Percentiles rank a stretch among this genome's conserved stretches.
Evolutionary conservation across 1,284 basidiomycete species (phyloP).

Genomic region (Schizophyllum commune): DNA sequence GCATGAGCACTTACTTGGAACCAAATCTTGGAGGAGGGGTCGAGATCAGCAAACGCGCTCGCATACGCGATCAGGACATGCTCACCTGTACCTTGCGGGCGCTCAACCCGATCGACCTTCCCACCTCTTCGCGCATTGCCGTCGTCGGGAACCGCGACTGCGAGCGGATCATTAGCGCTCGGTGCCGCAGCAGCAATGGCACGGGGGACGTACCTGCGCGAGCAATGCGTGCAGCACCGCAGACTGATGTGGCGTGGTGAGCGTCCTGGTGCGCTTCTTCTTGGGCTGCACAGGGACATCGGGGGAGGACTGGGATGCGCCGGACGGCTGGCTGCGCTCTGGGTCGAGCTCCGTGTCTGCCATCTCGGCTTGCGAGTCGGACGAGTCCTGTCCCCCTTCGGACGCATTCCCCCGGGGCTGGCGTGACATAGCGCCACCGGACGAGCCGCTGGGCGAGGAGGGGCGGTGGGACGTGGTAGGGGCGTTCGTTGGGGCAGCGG

Average conservation of each 20-base stretch:
- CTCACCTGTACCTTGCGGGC: slow-evolving; percentile 81
- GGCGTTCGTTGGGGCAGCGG: slow-evolving; percentile 25
- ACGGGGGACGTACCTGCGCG: slow-evolving; percentile 50
- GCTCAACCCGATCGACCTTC: slow-evolving; percentile 73
- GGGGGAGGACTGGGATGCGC: slow-evolving; percentile 18
- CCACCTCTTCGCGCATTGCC: slow-evolving; percentile 77
- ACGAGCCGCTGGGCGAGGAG: slow-evolving; percentile 6
- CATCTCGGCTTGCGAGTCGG: slow-evolving; percentile 47
- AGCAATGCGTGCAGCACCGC: slow-evolving; percentile 73
- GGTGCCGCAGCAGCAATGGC: slow-evolving; percentile 4
- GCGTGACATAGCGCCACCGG: slow-evolving; percentile 14
- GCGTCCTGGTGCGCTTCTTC: slow-evolving; percentile 72
- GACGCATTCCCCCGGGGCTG: slow-evolving; percentile 21
- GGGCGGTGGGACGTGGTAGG: slow-evolving; percentile 9
- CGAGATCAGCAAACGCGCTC: slow-evolving; percentile 15
- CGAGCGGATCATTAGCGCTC: slow-evolving; percentile 6
- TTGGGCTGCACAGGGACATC: slow-evolving; percentile 30
- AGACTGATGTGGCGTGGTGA: slow-evolving; percentile 80
- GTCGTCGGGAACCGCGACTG: slow-evolving; percentile 84
- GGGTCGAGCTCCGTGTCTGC: slow-evolving; percentile 45
- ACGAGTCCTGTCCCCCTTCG: slow-evolving; percentile 29
- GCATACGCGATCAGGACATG: slow-evolving; percentile 11
- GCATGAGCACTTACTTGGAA: slow-evolving; percentile 55
- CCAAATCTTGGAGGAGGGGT: slow-evolving; percentile 54
- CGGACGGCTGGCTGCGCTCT: slow-evolving; percentile 24